Conservation (phyloP, 2,329 filamentous ascomycete species). For the Paramyrothecium sp. region DNA sequence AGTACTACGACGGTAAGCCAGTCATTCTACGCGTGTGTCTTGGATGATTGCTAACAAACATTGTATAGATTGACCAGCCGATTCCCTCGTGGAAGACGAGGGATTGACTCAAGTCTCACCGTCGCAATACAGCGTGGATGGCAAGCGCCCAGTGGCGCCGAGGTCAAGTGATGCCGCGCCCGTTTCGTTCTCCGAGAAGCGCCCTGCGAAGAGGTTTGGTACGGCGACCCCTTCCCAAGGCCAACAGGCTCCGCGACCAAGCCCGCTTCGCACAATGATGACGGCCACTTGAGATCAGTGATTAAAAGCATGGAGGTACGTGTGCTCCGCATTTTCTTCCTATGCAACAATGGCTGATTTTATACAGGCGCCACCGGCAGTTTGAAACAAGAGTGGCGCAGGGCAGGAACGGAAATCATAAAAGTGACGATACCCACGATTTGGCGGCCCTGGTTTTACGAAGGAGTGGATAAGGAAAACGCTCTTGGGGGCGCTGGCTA, state of each 20-base stretch:
- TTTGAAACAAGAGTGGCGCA: neutral
- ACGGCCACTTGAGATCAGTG: slow-evolving; percentile 54
- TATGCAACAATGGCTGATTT: neutral
- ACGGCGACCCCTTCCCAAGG: slow-evolving; percentile 40
- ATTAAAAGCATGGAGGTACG: slow-evolving; percentile 28
- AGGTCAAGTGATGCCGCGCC: slow-evolving; percentile 43
- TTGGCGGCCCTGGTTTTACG: neutral
- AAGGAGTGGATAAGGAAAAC: neutral
- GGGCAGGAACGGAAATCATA: neutral
- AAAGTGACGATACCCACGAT: neutral
- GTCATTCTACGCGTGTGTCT: too few species aligned
- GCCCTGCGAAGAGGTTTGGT: slow-evolving; percentile 45
- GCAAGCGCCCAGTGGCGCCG: slow-evolving; percentile 37
- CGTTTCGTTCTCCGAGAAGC: slow-evolving; percentile 43
- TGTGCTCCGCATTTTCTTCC: neutral
- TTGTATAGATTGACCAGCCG: slow-evolving; percentile 79
- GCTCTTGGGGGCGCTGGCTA: neutral
- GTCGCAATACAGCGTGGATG: slow-evolving; percentile 41
- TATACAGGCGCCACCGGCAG: neutral
- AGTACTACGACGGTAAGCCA: slow-evolving; percentile 73
- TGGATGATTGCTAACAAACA: slow-evolving; percentile 5
- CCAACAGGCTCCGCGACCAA: slow-evolving; percentile 58
- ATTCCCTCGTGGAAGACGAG: slow-evolving; percentile 86
- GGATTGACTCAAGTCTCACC: slow-evolving; percentile 67
- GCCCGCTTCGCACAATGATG: slow-evolving; percentile 68